phyloP scores from a whole-genome alignment of 1,284 basidiomycete genomes.

The Apiotrichum gracile region DNA sequence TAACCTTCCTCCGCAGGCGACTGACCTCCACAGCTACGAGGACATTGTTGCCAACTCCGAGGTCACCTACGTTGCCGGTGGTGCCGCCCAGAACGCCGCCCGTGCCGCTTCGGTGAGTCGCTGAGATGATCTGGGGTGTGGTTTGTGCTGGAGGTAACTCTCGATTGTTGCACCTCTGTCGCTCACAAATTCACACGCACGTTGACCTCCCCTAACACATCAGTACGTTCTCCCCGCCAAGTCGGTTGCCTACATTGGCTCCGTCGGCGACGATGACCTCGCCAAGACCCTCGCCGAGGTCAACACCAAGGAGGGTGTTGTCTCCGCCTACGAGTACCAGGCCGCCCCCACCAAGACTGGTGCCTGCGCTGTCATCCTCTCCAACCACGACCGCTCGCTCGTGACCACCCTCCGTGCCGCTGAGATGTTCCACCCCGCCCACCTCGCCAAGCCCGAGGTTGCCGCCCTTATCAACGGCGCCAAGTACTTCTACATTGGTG shows the following conservation, averaged over 20 bases:
- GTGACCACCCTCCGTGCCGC: constrained; percentile 86
- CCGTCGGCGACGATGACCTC: constrained; percentile 87
- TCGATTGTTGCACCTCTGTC: too few species aligned
- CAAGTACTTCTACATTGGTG: constrained; percentile 89
- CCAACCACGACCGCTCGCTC: constrained; percentile 86
- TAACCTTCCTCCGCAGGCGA: neutral
- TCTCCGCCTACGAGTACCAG: constrained; percentile 83
- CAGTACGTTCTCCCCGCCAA: constrained; percentile 84
- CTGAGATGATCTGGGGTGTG: neutral
- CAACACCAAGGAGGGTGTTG: constrained; percentile 86
- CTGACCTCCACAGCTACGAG: constrained; percentile 62
- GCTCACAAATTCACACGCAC: too few species aligned
- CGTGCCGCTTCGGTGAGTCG: constrained; percentile 84
- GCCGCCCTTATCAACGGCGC: constrained; percentile 72
- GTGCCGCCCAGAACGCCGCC: constrained; percentile 93
- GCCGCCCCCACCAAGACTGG: constrained; percentile 77
- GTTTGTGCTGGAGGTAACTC: neutral
- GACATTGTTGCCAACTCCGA: constrained; percentile 73
- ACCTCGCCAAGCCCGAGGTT: constrained; percentile 72
- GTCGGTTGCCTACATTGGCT: constrained; percentile 91
- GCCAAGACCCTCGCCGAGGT: constrained; percentile 85
- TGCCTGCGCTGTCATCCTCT: constrained; percentile 93
- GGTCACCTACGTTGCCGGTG: constrained; percentile 90
- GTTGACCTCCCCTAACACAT: too few species aligned
- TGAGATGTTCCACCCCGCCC: constrained; percentile 76